These are phyloP conservation scores for Pseudogymnoascus sp. DNA, from an alignment of 2,329 filamentous ascomycete species.

Conservation along the genomic window DNA sequence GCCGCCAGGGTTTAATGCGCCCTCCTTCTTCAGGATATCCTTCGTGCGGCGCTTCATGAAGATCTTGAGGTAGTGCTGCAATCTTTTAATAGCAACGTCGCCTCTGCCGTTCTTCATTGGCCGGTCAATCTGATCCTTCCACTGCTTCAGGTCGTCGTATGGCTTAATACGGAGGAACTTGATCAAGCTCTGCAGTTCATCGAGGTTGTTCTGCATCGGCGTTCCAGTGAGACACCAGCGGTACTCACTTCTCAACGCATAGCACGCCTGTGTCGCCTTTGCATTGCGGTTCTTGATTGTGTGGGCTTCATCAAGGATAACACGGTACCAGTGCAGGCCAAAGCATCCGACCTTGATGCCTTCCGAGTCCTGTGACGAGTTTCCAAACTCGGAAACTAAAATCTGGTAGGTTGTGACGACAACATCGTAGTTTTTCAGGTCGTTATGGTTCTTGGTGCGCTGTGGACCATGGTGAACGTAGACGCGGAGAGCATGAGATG, in stretches of 20 bases:
- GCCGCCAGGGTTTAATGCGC: constrained; percentile 68
- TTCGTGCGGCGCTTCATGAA: constrained; percentile 99
- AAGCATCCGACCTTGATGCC: constrained; percentile 47
- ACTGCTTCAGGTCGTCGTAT: constrained; percentile 75
- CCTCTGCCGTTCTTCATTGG: constrained; percentile 88
- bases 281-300: constrained; percentile 98
- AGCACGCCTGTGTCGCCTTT: constrained; percentile 89
- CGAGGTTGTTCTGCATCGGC: constrained; percentile 96
- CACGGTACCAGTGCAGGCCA: constrained; percentile 70
- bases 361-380: constrained; percentile 51
- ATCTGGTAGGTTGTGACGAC: constrained; percentile 98
- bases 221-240: constrained; percentile 95
- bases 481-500: constrained; percentile 64
- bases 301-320: constrained; percentile 93
- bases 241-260: constrained; percentile 74
- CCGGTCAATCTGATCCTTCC: constrained; percentile 83
- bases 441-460: constrained; percentile 67
- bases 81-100: constrained; percentile 75
- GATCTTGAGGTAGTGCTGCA: constrained; percentile 77
- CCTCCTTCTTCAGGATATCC: constrained; percentile 84
- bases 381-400: constrained; percentile 79
- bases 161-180: constrained; percentile 88
- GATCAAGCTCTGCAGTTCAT: constrained; percentile 89
- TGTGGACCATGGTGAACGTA: constrained; percentile 85
- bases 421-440: constrained; percentile 80